Evolutionary conservation across 2,329 filamentous ascomycete species (phyloP).

Genomic region (Leptosphaerulina australis): DNA sequence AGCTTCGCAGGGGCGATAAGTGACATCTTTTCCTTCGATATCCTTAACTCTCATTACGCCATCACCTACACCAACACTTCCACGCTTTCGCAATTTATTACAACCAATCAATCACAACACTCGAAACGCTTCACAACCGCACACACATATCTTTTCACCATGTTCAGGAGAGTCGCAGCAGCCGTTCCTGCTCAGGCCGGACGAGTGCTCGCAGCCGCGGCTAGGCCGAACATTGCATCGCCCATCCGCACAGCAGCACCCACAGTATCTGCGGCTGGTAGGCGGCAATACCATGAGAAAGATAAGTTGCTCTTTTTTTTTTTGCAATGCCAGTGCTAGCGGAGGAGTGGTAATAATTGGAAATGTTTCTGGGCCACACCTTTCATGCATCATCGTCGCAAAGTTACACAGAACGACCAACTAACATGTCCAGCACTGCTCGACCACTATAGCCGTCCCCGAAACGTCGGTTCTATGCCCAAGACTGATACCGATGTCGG

Average conservation of each 20-base stretch:
- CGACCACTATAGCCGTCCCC: slow-evolving; percentile 81
- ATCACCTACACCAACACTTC: slow-evolving; percentile 27
- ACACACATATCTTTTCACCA: slow-evolving; percentile 44
- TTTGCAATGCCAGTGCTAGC: slow-evolving; percentile 5
- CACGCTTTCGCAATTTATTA: slow-evolving; percentile 19
- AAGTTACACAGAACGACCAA: slow-evolving; percentile 29
- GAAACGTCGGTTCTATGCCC: slow-evolving; percentile 78
- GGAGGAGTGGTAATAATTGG: slow-evolving; percentile 22
- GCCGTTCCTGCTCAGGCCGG: slow-evolving; percentile 60
- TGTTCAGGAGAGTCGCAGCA: slow-evolving; percentile 64
- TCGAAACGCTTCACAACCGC: slow-evolving; percentile 5
- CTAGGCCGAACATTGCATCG: slow-evolving; percentile 57
- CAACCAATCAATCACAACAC: slow-evolving; percentile 16
- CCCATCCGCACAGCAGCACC: slow-evolving; percentile 53
- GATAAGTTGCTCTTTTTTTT: slow-evolving; percentile 54
- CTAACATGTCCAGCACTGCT: slow-evolving; percentile 61
- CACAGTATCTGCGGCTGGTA: slow-evolving; percentile 47
- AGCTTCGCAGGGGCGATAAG: slow-evolving; percentile 20
- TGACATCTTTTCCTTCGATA: slow-evolving; percentile 29
- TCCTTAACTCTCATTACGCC: slow-evolving; percentile 12
- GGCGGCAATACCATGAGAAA: slow-evolving; percentile 69
- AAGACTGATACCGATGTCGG: slow-evolving; percentile 84
- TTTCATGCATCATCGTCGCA: slow-evolving; percentile 3
- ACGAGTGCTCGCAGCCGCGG: slow-evolving; percentile 56
- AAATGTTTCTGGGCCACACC: slow-evolving; percentile 10